Evolutionary conservation across 225 moss, liverwort and hornwort genomes (phyloP).

Genomic region (Lunularia cruciata): DNA sequence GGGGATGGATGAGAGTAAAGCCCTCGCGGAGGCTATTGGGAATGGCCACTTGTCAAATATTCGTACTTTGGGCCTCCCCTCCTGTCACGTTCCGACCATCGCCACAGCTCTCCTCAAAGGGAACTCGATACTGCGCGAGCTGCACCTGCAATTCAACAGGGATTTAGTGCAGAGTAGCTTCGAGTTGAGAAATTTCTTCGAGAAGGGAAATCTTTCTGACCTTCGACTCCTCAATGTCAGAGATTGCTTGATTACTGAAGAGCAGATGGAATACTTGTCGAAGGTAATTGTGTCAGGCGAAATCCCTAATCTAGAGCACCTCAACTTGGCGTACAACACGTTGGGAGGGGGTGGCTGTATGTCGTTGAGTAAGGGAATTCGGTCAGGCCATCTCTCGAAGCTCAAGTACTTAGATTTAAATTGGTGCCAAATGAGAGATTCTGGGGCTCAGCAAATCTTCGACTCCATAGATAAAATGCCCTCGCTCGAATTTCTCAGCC

Average conservation of each 20-base stretch:
- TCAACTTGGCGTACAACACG: not conserved
- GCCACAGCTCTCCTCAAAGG: not conserved
- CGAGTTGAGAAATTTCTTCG: not conserved
- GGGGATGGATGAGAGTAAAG: not conserved
- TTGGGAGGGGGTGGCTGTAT: not conserved
- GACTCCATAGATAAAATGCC: not conserved
- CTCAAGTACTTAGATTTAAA: not conserved
- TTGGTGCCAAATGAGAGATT: not conserved
- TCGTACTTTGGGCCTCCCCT: not conserved
- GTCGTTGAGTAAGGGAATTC: not conserved
- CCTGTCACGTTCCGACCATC: not conserved
- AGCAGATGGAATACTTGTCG: not conserved
- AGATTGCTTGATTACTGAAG: not conserved
- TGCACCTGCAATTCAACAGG: not conserved
- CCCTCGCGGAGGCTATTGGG: not conserved
- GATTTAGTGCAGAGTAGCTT: too few species aligned
- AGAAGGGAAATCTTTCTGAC: not conserved
- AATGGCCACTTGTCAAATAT: not conserved
- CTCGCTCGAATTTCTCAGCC: too few species aligned
- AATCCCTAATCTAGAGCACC: not conserved
- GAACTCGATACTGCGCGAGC: not conserved
- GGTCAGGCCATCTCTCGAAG: not conserved
- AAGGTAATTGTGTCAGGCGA: not conserved
- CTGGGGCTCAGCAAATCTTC: not conserved
- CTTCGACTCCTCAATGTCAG: not conserved